Base-by-base conservation (phyloP, 2,329 filamentous ascomycete species). In the Paraconiothyrium sp. region DNA sequence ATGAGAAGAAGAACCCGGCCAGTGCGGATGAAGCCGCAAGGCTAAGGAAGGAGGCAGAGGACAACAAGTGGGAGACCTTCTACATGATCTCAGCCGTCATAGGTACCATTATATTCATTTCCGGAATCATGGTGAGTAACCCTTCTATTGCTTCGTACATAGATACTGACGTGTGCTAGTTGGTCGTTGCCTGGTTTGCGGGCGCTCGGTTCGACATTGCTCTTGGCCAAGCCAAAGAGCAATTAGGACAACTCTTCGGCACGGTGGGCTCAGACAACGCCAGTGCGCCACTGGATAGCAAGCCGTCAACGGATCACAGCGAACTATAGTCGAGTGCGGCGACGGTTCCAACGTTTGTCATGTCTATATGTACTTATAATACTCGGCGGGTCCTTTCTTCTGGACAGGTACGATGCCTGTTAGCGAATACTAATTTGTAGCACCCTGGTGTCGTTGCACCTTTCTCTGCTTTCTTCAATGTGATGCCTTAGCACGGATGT, bases 401-500 rank as follows among this genome's bases (percentile, higher is more conserved):
- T 50, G 41, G 37, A 58, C 37, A 65, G 57, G 54, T 67, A 61
- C 66, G 61, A 46, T 61, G 55, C 52, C 35, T 32, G 44, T 43
- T 62, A 67, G 57, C 49, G 52, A 64, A 65, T 72, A 69, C 62
- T 76, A 74, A 76, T 75, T 47, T 60, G 63, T 62, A 61, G 65
- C 61, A 54, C 62, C 41, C 35, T 24, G 32, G 54, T 39, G 56
- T 58, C 30, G n/a, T 22, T 13, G 63, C 49, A 47, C 44, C 34
- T 24, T 41, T 27, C 34, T 54, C 35, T 54, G 34, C 32, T 57
- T 52, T 51, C 20, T 39, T 14, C 11, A 34, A 43, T 46, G 67
- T 69, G 64, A 67, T 65, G 49, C n/a, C 50, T 58, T 74, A 94
- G 94, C 94, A 97, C 92, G 91, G 92, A 97, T 97, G 93, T 97